Evolutionary conservation across 129 eudicot species (phyloP).

Genomic region (Tanacetum coccineum): DNA sequence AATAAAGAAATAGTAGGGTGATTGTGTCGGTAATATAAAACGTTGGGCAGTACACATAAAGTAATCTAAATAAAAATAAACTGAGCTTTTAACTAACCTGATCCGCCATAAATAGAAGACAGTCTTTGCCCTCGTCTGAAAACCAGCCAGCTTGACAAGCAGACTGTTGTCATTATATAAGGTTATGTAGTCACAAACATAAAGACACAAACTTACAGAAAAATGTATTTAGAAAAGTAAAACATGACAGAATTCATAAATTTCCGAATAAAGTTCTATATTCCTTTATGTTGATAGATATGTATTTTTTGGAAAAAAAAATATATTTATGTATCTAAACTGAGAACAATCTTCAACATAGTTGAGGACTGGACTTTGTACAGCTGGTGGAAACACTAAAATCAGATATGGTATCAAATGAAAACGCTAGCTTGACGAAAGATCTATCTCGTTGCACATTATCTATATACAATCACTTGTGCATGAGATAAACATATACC

Average conservation of each 20-base stretch:
- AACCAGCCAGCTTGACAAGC: slow-evolving; percentile 42
- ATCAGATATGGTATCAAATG: not conserved
- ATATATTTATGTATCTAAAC: no score
- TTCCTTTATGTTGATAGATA: no score
- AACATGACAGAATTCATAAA: not conserved
- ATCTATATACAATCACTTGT: not conserved
- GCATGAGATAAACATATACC: slow-evolving; percentile 18
- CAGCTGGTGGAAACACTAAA: no score
- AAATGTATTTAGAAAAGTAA: not conserved
- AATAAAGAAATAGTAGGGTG: slow-evolving; percentile 1
- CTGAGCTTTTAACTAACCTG: slow-evolving; percentile 31
- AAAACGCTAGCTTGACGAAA: not conserved
- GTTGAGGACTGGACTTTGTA: no score
- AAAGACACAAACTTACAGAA: not conserved
- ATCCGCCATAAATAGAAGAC: slow-evolving; percentile 27
- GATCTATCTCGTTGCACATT: not conserved
- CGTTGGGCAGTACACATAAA: not conserved
- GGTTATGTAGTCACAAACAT: not conserved
- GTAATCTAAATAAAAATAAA: not conserved
- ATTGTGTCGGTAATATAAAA: not conserved
- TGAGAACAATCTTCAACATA: no score
- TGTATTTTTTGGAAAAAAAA: no score
- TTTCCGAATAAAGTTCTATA: not conserved
- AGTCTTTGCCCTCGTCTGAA: slow-evolving; percentile 19
- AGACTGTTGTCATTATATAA: slow-evolving; percentile 21